A percentile compares a stretch with the other conserved stretches of the same genome.
phyloP scores from a whole-genome alignment of 1,284 basidiomycete genomes.

The Leucoagaricus sp. region DNA sequence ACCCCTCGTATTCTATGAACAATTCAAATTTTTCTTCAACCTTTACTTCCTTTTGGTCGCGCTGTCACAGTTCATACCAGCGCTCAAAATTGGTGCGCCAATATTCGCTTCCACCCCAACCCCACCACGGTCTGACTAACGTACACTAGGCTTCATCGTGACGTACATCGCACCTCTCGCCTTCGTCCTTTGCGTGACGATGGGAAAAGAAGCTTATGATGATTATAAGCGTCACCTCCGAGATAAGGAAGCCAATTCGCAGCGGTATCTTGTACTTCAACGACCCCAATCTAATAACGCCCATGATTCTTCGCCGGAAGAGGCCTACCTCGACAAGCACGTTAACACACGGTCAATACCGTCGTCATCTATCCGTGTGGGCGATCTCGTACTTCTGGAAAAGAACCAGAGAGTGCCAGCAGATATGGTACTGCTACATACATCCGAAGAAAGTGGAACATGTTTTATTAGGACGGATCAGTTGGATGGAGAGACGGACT shows the following conservation, averaged over 20 bases:
- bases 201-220: slow-evolving; percentile 98
- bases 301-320: slow-evolving; percentile 33
- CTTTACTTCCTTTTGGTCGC: slow-evolving; percentile 98
- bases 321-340: slow-evolving; percentile 39
- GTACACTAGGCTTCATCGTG: slow-evolving; percentile 79
- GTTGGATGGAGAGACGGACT: slow-evolving; percentile 98
- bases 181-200: slow-evolving; percentile 93
- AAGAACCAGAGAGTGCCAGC: slow-evolving; percentile 98
- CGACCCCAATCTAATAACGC: slow-evolving; percentile 32
- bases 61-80: slow-evolving; percentile 93
- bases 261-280: slow-evolving; percentile 84
- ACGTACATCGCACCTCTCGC: slow-evolving; percentile 97
- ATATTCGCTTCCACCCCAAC: background rate
- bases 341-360: slow-evolving; percentile 78
- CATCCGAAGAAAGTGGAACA: slow-evolving; percentile 85
- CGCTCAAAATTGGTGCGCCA: slow-evolving; percentile 87
- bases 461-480: slow-evolving; percentile 99
- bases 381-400: slow-evolving; percentile 90
- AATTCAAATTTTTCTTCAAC: slow-evolving; percentile 99
- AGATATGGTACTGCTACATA: slow-evolving; percentile 89
- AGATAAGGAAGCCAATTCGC: slow-evolving; percentile 94
- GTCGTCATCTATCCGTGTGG: slow-evolving; percentile 87
- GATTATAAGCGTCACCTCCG: slow-evolving; percentile 93
- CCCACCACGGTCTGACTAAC: background rate
- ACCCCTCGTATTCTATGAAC: slow-evolving; percentile 96